Evolutionary conservation across 2,329 filamentous ascomycete species (phyloP).

Genomic region (Calonectria leucothoes): DNA sequence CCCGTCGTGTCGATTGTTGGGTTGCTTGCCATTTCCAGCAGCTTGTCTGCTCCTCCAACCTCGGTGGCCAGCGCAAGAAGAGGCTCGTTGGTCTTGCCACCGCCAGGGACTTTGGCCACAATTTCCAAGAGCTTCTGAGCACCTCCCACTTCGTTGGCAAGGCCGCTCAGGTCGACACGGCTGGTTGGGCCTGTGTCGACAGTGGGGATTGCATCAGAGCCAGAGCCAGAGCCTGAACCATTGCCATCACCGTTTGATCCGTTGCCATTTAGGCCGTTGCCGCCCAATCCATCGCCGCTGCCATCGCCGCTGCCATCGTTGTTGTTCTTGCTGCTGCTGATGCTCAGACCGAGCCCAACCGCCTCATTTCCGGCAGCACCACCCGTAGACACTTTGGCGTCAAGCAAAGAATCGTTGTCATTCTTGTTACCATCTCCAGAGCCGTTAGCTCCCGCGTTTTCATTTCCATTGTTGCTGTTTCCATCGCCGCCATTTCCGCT

Average conservation of each 20-base stretch:
- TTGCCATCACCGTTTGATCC: background rate
- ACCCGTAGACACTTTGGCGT: background rate
- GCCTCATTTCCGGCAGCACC: background rate
- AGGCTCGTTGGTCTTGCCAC: background rate
- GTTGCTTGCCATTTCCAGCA: background rate
- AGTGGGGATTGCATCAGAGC: background rate
- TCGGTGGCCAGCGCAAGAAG: background rate
- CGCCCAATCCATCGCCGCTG: background rate
- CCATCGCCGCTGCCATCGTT: background rate
- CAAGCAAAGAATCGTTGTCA: background rate
- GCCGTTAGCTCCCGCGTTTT: background rate
- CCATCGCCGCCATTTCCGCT: background rate
- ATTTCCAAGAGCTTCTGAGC: background rate
- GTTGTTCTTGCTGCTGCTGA: background rate
- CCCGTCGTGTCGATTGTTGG: background rate
- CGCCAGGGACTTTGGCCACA: background rate
- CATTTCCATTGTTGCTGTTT: background rate
- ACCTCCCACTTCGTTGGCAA: background rate
- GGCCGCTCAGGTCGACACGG: background rate
- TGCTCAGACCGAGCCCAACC: background rate
- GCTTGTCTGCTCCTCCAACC: background rate
- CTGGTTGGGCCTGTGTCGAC: background rate
- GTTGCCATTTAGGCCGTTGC: background rate
- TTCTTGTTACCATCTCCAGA: background rate
- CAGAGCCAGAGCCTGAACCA: background rate